Base-by-base conservation (phyloP, 257 asterid genomes). In the Forsythia viridissima region DNA sequence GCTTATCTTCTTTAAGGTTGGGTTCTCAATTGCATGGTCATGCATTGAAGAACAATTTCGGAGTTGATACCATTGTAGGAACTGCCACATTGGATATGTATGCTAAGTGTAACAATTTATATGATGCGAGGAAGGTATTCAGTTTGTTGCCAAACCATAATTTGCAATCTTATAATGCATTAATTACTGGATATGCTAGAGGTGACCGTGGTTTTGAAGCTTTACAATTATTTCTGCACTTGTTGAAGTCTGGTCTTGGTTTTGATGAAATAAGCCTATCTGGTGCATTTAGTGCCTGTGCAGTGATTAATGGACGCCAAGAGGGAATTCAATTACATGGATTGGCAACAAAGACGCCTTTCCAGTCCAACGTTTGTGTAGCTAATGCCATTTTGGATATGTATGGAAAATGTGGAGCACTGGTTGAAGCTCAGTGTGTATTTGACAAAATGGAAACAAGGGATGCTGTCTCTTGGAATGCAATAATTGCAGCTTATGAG, bases 391-490 rank as follows among this genome's bases (percentile, higher is more conserved):
- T 87, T 78, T 86, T 94, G 71, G 97, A 92, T 81, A 92, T 91
- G 98, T 92, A 94, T 73, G 98, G 97, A 72, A 92, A 92, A 85
- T 94, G 96, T 63, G 92, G 94, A 76, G 86, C 89, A 20, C 70
- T 91, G 77, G 40, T 9, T 37, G 94, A 92, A 76, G 98, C 98
- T 83, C 88, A 82, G 18, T 81, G 46, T 12, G 18, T 85, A 30
- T 94, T 94, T 76, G 89, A 88, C 51, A 88, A 87, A 74, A 94
- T 94, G 98, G 86, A 90, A 61, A 70, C 38, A 48, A 85, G 93
- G 83, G 98, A 94, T 84, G 93, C 93, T 15, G 98, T 94, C 37
- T 92, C 98, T 5, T 94, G 96, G 97, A 94, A 91, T 79, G 89
- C 97, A 10, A 79, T 88, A 48, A 94, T 94, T 84, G 94, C 98